Base-by-base conservation (phyloP, 345 rosid genomes). In the Anastatica hierochuntica region DNA sequence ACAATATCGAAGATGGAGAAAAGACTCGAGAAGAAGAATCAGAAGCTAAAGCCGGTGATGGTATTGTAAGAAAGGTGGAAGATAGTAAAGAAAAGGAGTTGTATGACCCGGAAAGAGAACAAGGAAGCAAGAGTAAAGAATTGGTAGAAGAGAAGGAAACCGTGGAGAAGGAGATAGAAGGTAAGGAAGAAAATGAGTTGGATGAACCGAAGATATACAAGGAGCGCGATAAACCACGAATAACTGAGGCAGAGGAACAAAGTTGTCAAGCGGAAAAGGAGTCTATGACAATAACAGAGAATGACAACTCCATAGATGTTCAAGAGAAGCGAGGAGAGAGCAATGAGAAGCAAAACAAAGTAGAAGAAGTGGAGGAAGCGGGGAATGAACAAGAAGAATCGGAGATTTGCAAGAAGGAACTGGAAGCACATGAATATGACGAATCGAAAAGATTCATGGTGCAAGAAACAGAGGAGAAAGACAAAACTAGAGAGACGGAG, bases 191-290 rank as follows among this genome's bases (percentile, higher is more conserved):
- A 56, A 14, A 24, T 0, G 31, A 39, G 24, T 56, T 56, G 2
- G 29, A 40, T 55, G 50, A 47, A 47, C 56, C 27, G 0, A 38
- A 29, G 45, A 55, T 19, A 55, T 48, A 55, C 43, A 63, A 54
- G 26, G 55, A 63, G n/a, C n/a, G n/a, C n/a, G n/a, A n/a, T n/a
- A n/a, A n/a, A n/a, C n/a, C n/a, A n/a, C n/a, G n/a, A n/a, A n/a
- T n/a, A 55, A 10, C 13, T 53, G 31, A 2, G 10, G 3, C 10
- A 45, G 49, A 45, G 36, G 18, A 39, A 31, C 43, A 38, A 48
- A 41, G 43, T 56, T 14, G 20, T 41, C 24, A 41, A 30, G n/a
- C n/a, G n/a, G n/a, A n/a, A n/a, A n/a, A n/a, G n/a, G n/a, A n/a
- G n/a, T n/a, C n/a, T n/a, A n/a, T n/a, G n/a, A n/a, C n/a, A n/a